Evolutionary conservation across 2,329 filamentous ascomycete genomes (phyloP).

Genomic region (Penicillium fuscoglaucum): DNA sequence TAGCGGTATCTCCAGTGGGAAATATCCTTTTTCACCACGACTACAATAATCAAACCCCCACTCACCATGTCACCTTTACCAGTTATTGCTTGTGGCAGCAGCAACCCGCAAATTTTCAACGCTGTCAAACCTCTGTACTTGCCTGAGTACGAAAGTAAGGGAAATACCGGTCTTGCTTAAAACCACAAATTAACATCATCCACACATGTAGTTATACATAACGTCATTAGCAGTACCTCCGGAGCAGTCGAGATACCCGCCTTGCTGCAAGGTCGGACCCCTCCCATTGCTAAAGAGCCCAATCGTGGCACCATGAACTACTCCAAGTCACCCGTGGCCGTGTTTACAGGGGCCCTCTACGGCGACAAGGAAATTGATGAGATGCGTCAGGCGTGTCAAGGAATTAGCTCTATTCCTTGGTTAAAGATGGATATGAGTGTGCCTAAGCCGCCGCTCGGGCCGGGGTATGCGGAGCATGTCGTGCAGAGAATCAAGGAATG

Average conservation of each 20-base stretch:
- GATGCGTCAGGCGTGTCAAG: slow-evolving; percentile 14
- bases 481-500: slow-evolving; percentile 15
- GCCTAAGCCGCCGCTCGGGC: slow-evolving; percentile 19
- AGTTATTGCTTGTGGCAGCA: neutral
- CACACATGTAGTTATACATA: neutral
- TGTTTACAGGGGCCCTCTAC: slow-evolving; percentile 5
- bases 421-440: slow-evolving; percentile 19
- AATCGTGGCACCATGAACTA: neutral
- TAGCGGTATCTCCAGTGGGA: too few species aligned
- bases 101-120: neutral
- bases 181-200: neutral
- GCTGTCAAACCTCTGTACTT: neutral
- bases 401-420: slow-evolving; percentile 17
- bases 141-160: too few species aligned
- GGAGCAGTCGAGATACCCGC: neutral
- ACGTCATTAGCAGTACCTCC: neutral
- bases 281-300: neutral
- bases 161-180: too few species aligned
- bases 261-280: neutral
- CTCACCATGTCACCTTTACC: too few species aligned
- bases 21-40: too few species aligned
- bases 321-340: neutral
- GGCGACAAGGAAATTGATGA: slow-evolving; percentile 14
- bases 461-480: slow-evolving; percentile 18
- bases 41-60: too few species aligned